phyloP scores from a whole-genome alignment of 1,284 basidiomycete species.

The Chiua sp. region DNA sequence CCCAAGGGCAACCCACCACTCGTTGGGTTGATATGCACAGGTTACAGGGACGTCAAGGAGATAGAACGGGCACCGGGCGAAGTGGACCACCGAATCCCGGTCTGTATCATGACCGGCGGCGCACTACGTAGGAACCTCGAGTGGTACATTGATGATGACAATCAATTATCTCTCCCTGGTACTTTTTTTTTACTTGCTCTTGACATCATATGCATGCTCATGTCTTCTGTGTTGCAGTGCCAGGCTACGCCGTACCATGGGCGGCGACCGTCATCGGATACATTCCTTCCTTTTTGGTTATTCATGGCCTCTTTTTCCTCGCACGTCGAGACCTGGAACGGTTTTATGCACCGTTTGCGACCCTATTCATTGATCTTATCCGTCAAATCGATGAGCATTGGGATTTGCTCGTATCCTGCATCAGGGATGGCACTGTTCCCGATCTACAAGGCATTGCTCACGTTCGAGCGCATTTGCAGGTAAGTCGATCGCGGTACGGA shows the following conservation, averaged over 20 bases:
- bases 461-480: conserved; percentile 23
- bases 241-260: conserved; percentile 20
- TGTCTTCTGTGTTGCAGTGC: conserved; percentile 3
- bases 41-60: conserved; percentile 9
- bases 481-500: background rate
- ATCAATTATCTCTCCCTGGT: conserved; percentile 9
- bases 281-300: conserved; percentile 21
- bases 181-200: background rate
- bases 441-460: conserved; percentile 16
- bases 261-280: conserved; percentile 20
- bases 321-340: conserved; percentile 3
- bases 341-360: conserved; percentile 8
- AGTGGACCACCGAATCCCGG: conserved; percentile 9
- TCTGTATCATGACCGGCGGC: conserved; percentile 13
- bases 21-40: conserved; percentile 4
- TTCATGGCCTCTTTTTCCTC: conserved; percentile 30
- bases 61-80: conserved; percentile 18
- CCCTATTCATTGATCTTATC: conserved; percentile 20
- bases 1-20: background rate
- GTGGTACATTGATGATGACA: conserved; percentile 17
- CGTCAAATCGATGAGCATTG: conserved; percentile 24
- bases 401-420: conserved; percentile 18
- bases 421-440: conserved; percentile 21
- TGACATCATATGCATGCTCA: background rate
- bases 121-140: conserved; percentile 2